Evolutionary conservation across 2,329 filamentous ascomycete species (phyloP).

Genomic region (Magnaporthiopsis poae): DNA sequence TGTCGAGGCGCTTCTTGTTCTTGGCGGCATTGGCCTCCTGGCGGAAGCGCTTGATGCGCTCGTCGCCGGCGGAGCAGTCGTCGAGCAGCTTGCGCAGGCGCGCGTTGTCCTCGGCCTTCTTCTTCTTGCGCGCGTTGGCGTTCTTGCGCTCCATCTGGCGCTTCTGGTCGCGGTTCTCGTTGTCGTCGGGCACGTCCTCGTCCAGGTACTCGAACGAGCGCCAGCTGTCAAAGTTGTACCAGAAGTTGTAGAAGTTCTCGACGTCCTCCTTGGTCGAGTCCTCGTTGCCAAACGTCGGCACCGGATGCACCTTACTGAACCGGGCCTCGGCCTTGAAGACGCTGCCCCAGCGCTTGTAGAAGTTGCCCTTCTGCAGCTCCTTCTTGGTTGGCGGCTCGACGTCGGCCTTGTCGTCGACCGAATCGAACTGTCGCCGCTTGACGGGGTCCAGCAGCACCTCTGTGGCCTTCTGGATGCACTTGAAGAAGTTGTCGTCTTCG

Average conservation of each 20-base stretch:
- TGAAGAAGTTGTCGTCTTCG: slow-evolving; percentile 98
- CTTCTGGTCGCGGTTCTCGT: slow-evolving; percentile 98
- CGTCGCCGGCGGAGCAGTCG: slow-evolving; percentile 71
- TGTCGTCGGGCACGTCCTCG: slow-evolving; percentile 97
- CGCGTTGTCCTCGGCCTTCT: slow-evolving; percentile 94
- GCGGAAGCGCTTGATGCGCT: slow-evolving; percentile 95
- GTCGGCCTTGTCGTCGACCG: slow-evolving; percentile 86
- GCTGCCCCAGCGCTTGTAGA: slow-evolving; percentile 85
- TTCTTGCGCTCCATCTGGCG: slow-evolving; percentile 98
- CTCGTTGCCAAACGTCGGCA: slow-evolving; percentile 75
- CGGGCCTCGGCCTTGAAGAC: slow-evolving; percentile 87
- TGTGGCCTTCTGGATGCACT: slow-evolving; percentile 97
- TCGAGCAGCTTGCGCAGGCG: slow-evolving; percentile 86
- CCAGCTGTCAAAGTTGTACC: slow-evolving; percentile 99
- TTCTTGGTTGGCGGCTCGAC: slow-evolving; percentile 90
- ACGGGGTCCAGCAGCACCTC: slow-evolving; percentile 86
- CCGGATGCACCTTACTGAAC: slow-evolving; percentile 85
- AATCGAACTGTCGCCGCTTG: slow-evolving; percentile 91
- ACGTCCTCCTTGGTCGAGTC: slow-evolving; percentile 82
- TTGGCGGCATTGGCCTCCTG: slow-evolving; percentile 85
- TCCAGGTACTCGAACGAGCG: slow-evolving; percentile 95
- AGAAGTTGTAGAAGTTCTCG: slow-evolving; percentile 97
- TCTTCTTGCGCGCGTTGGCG: slow-evolving; percentile 93
- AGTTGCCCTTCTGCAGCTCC: slow-evolving; percentile 73
- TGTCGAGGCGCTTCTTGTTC: slow-evolving; percentile 87